Conservation (phyloP, 148 eudicot species). For the Chenopodium suecicum region DNA sequence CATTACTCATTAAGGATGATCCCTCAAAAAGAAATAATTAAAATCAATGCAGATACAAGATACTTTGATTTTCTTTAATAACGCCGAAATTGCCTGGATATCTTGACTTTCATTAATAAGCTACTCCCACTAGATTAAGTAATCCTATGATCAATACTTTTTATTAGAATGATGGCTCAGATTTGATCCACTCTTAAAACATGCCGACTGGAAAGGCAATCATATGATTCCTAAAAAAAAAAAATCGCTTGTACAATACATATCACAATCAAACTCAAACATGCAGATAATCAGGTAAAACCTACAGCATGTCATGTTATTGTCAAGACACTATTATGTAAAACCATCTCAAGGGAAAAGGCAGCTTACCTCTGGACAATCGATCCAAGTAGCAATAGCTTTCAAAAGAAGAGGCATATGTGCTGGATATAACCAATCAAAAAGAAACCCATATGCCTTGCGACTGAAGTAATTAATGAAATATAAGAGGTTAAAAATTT, state of each 20-base stretch:
- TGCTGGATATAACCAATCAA: conserved; percentile 86
- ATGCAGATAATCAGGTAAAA: background rate
- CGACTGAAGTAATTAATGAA: conserved; percentile 48
- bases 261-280: background rate
- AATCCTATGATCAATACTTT: background rate
- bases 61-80: background rate
- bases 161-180: background rate
- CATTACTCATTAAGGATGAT: background rate
- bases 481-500: background rate
- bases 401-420: conserved; percentile 79
- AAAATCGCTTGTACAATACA: background rate
- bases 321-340: background rate
- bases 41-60: background rate
- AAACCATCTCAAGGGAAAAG: background rate
- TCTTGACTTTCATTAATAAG: too few relatives aligned
- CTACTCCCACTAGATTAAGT: background rate
- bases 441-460: conserved; percentile 75
- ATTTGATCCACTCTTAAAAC: background rate
- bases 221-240: too few relatives aligned
- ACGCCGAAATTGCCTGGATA: background rate
- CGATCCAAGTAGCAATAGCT: conserved; percentile 79
- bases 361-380: conserved; percentile 59
- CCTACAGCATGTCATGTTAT: background rate
- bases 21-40: background rate
- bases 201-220: background rate